Conservation (phyloP, 371 early-diverging fungal species). For the Mortierella sp. region DNA sequence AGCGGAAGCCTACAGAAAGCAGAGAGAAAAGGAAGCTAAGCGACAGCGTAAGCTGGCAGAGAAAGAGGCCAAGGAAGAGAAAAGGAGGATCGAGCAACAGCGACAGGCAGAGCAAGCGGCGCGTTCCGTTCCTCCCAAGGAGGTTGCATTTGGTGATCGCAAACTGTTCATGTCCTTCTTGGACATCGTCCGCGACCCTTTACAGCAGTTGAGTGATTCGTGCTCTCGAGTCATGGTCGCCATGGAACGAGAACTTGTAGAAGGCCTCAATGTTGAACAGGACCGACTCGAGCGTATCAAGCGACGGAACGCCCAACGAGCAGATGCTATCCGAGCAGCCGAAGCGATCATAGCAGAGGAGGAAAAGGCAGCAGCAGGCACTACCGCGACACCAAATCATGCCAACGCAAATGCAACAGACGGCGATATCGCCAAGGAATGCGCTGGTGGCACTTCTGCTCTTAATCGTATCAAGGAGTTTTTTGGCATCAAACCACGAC, state of each 20-base stretch:
- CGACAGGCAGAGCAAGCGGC: slow-evolving; percentile 35
- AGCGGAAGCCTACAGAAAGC: slow-evolving; percentile 29
- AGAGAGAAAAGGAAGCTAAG: slow-evolving; percentile 18
- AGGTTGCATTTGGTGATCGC: slow-evolving; percentile 62
- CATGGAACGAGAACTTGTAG: slow-evolving; percentile 56
- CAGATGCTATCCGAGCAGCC: slow-evolving; percentile 28
- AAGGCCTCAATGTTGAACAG: slow-evolving; percentile 61
- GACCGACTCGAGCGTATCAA: slow-evolving; percentile 58
- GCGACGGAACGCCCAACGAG: slow-evolving; percentile 36
- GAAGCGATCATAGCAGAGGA: slow-evolving; percentile 25
- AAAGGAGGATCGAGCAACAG: slow-evolving; percentile 28
- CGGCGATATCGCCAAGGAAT: neutral
- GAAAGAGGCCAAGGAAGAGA: slow-evolving; percentile 59
- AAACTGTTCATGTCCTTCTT: slow-evolving; percentile 66
- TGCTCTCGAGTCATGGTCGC: slow-evolving; percentile 62
- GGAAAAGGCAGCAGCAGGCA: slow-evolving; percentile 13
- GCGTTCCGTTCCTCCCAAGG: slow-evolving; percentile 53
- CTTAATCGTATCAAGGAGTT: slow-evolving; percentile 18
- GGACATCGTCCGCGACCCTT: slow-evolving; percentile 64
- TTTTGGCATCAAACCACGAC: slow-evolving; percentile 15
- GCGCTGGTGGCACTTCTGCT: neutral
- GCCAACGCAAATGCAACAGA: neutral
- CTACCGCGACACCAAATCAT: neutral
- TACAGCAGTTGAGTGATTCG: slow-evolving; percentile 61
- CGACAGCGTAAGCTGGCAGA: slow-evolving; percentile 44